Conservation (phyloP, 1,139 yeast genomes). For the Yamadazyma epiphylla region DNA sequence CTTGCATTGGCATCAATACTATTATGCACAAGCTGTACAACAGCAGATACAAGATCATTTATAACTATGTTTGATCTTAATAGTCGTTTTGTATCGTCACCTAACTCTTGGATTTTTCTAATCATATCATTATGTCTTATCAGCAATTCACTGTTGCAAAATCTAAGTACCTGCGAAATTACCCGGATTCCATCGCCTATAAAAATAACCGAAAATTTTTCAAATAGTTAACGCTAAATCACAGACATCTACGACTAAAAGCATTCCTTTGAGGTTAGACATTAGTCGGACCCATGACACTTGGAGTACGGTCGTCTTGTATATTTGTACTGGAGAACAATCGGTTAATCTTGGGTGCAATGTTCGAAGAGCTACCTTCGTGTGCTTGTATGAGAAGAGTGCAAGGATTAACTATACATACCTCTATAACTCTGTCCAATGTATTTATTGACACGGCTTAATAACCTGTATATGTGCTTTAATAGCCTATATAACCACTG, state of each 20-base stretch:
- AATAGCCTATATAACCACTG: no score
- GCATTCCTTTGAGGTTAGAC: slow-evolving; percentile 77
- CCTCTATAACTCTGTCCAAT: no score
- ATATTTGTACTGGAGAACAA: slow-evolving; percentile 64
- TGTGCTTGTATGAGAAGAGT: slow-evolving; percentile 73
- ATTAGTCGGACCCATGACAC: slow-evolving; percentile 74
- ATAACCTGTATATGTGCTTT: no score
- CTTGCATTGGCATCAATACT: slow-evolving; percentile 72
- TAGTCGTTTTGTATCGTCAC: slow-evolving; percentile 21
- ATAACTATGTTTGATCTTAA: slow-evolving; percentile 7
- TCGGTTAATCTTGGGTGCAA: slow-evolving; percentile 81
- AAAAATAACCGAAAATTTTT: slow-evolving; percentile 6
- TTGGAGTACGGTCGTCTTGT: slow-evolving; percentile 50
- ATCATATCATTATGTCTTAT: slow-evolving; percentile 64
- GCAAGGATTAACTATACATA: slow-evolving; percentile 74
- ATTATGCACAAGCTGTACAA: slow-evolving; percentile 76
- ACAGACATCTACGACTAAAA: slow-evolving; percentile 63
- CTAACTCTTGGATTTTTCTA: slow-evolving; percentile 72
- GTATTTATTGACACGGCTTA: no score
- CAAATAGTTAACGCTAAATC: slow-evolving; percentile 54
- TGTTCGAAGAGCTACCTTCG: slow-evolving; percentile 80
- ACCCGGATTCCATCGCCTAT: slow-evolving; percentile 7
- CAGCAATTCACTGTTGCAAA: slow-evolving; percentile 61
- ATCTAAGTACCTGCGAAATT: background rate
- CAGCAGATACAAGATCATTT: slow-evolving; percentile 31